Base-by-base conservation (phyloP, 106 monocot genomes). In the Narthecium ossifragum region DNA sequence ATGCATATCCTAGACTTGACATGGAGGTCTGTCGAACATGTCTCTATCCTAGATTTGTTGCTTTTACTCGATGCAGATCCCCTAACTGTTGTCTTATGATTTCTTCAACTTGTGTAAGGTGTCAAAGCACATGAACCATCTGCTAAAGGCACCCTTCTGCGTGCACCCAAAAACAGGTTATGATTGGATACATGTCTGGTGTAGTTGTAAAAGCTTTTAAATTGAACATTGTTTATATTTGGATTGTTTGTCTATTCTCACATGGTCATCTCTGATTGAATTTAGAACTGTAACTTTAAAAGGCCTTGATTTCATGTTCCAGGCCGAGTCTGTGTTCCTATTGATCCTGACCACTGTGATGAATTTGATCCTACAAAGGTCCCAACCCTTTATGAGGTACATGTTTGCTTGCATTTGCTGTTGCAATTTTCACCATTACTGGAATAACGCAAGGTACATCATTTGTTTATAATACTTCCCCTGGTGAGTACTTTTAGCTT, bases 121-220 rank as follows among this genome's bases (percentile, higher is more conserved):
- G 28, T 84, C 96, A 37, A 98, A 91, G 54, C 84, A 84, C 57
- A 90, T 91, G 90, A 98, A 87, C 53, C 96, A 98, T 84, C 70
- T 98, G 59, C 62, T 98, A 31, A 98, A 98, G 68, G 86, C 87
- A 13, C 96, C 90, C 26, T 98, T 98, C 53, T 98, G 96, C 25
- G 69, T 98, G 29, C 96, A 98, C 29, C 96, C 96, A 20, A 86
- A 87, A 77, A 98, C 96, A 63, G 96, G 96, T 98, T 29, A 57
- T 18, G 11, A 12, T 54, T 13, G 11, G 46, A n/a, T n/a, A n/a
- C n/a, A n/a, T n/a, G n/a, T n/a, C n/a, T n/a, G n/a, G n/a, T n/a
- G n/a, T n/a, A n/a, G n/a, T n/a, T n/a, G n/a, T n/a, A n/a, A n/a
- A n/a, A n/a, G n/a, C n/a, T n/a, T n/a, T n/a, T n/a, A n/a, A n/a